phyloP scores from a whole-genome alignment of 371 early-diverging fungal species.

The Rhizomucor pusillus region DNA sequence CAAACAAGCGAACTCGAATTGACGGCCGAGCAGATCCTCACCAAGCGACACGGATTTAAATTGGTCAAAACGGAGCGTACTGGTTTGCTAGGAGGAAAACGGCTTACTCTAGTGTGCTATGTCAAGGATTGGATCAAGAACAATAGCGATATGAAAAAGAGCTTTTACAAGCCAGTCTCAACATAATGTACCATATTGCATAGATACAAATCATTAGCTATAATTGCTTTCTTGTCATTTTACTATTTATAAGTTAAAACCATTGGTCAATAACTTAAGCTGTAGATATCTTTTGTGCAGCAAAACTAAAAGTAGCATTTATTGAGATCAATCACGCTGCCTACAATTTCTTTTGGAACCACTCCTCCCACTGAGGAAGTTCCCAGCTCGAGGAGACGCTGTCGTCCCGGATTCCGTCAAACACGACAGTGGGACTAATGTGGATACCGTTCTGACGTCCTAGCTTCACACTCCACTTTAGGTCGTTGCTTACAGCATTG shows the following conservation, averaged over 20 bases:
- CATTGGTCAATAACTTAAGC: too few relatives aligned
- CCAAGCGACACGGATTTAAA: conserved; percentile 37
- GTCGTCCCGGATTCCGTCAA: conserved; percentile 71
- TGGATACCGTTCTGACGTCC: conserved; percentile 77
- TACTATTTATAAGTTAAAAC: too few relatives aligned
- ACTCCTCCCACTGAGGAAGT: conserved; percentile 67
- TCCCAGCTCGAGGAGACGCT: conserved; percentile 71
- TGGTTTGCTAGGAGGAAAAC: conserved; percentile 31
- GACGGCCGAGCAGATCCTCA: conserved; percentile 36
- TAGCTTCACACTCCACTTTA: conserved; percentile 66
- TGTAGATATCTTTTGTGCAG: too few relatives aligned
- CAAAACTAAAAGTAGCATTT: too few relatives aligned
- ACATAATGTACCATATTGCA: background rate
- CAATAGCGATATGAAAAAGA: conserved; percentile 4
- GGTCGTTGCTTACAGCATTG: conserved; percentile 62
- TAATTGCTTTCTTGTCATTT: background rate
- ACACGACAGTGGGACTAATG: conserved; percentile 73
- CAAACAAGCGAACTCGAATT: conserved; percentile 29
- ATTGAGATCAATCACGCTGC: too few relatives aligned
- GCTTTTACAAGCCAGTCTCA: conserved; percentile 4
- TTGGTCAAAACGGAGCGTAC: conserved; percentile 18
- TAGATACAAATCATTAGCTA: too few relatives aligned
- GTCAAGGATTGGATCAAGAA: conserved; percentile 18
- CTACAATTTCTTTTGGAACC: conserved; percentile 40
- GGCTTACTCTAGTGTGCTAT: conserved; percentile 11